Base-by-base conservation (phyloP, 768 basidiomycete genomes). In the Tylopilus plumbeoviolaceoides region DNA sequence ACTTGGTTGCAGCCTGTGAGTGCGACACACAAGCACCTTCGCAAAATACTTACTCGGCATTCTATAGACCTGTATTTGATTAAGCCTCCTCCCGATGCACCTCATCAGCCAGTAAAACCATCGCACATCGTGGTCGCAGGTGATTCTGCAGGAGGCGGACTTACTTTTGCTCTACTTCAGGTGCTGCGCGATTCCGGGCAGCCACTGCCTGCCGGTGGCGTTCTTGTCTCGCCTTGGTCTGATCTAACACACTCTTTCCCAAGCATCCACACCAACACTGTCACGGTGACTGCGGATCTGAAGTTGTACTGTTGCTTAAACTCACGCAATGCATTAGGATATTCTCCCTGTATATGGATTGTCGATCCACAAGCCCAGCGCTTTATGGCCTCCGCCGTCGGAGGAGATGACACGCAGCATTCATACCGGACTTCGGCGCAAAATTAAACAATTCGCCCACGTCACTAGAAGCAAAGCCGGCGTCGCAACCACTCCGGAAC, bases 201-300 rank as follows among this genome's bases (percentile, higher is more conserved):
- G 21, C 93, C 93, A 6, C 58, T 80, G 42, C 95, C 95, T 4
- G 91, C 93, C 3, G 97, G 93, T 7, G 93, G 84, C 1, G 76
- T 95, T 17, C 73, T 98, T 38, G 87, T 98, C 57, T 94, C 91
- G 25, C 97, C 97, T 0, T 98, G 95, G 90, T 89, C 80, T 59
- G 87, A 89, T 69, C 71, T 98, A n/a, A 95, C 91, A 0, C 97
- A 98, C 68, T 94, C 91, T 0, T 98, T 98, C 69, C 90, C 92
- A 0, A 92, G 89, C 60, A 79, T 95, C 43, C 80, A 91, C 62
- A 73, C 77, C 36, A 98, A 98, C 66, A 93, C 91, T 2, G 76
- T 81, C 4, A 92, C 93, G 47, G 93, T 90, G 60, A 57, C 77
- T 66, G 46, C 15, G 15, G 12, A 36, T 23, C 20, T 27, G 17